phyloP scores from a whole-genome alignment of 2,329 filamentous ascomycete species.

The Cercospora brassicicola region DNA sequence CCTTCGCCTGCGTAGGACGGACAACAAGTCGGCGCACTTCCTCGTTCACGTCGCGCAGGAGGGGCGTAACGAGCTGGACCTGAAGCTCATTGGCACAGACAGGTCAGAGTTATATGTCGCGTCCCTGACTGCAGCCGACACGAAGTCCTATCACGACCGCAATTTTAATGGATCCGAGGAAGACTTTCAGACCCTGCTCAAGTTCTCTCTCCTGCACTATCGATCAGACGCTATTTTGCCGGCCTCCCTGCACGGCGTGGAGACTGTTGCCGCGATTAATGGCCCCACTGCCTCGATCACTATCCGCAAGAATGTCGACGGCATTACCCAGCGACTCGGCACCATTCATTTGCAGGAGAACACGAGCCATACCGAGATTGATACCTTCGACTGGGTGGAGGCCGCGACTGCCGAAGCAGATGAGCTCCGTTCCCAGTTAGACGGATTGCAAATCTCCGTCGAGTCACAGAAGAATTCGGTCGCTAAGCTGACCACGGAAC shows the following conservation, averaged over 20 bases:
- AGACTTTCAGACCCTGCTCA: constrained; percentile 68
- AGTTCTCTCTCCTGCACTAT: constrained; percentile 55
- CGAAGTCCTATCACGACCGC: constrained; percentile 55
- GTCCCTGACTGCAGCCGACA: constrained; percentile 60
- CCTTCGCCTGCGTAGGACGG: constrained; percentile 59
- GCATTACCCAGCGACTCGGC: constrained; percentile 72
- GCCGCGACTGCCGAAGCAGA: constrained; percentile 56
- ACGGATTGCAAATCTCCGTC: constrained; percentile 39
- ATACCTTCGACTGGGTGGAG: constrained; percentile 70
- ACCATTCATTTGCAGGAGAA: constrained; percentile 59
- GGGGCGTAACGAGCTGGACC: constrained; percentile 57
- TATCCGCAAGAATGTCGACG: constrained; percentile 64
- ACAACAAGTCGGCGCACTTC: constrained; percentile 45
- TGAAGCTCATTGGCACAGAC: constrained; percentile 69
- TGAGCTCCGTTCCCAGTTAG: constrained; percentile 41
- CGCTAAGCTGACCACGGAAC: constrained; percentile 59
- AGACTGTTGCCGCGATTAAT: constrained; percentile 58
- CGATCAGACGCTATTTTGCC: constrained; percentile 44
- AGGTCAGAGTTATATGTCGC: constrained; percentile 60
- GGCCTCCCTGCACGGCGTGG: constrained; percentile 55
- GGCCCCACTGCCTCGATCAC: constrained; percentile 59
- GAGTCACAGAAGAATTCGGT: constrained; percentile 58
- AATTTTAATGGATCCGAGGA: constrained; percentile 57
- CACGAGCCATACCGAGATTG: constrained; percentile 58
- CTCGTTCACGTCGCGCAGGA: constrained; percentile 60